Percentiles rank a stretch among this genome's conserved stretches.
These are phyloP conservation scores for Tephrocybe sp. DNA, from an alignment of 768 basidiomycete genomes.

Conservation along the genomic window DNA sequence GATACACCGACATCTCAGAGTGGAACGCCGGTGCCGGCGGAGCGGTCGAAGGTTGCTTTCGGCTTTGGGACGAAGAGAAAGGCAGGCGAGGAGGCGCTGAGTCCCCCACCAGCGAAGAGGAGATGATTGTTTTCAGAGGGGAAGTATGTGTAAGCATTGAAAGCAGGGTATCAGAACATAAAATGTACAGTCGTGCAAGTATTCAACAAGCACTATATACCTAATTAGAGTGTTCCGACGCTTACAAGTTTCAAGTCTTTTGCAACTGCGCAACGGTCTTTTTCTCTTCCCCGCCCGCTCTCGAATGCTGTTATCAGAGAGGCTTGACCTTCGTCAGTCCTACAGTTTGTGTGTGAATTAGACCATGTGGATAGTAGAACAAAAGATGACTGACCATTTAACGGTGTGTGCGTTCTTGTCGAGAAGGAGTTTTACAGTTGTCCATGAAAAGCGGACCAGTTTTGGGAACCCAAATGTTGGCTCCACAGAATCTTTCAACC, in stretches of 20 bases:
- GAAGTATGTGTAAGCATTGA: slow-evolving; percentile 1
- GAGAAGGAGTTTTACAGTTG: slow-evolving; percentile 82
- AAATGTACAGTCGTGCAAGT: not conserved
- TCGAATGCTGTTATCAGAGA: slow-evolving; percentile 77
- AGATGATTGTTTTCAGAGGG: slow-evolving; percentile 25
- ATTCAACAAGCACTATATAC: not conserved
- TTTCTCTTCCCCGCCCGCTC: slow-evolving; percentile 67
- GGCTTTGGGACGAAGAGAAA: slow-evolving; percentile 82
- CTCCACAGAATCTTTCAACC: slow-evolving; percentile 75
- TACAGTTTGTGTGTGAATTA: slow-evolving; percentile 25
- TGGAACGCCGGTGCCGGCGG: slow-evolving; percentile 59
- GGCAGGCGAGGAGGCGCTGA: slow-evolving; percentile 67
- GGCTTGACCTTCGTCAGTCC: slow-evolving; percentile 85
- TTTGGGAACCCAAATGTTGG: slow-evolving; percentile 92
- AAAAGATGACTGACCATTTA: slow-evolving; percentile 62
- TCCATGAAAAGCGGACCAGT: slow-evolving; percentile 93
- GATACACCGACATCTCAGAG: slow-evolving; percentile 48
- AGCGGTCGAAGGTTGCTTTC: slow-evolving; percentile 75
- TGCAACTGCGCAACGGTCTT: slow-evolving; percentile 68
- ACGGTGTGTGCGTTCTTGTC: slow-evolving; percentile 79
- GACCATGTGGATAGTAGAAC: not conserved
- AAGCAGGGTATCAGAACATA: not conserved
- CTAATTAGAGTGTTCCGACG: slow-evolving; percentile 58
- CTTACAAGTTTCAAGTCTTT: slow-evolving; percentile 76
- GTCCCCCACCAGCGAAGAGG: slow-evolving; percentile 66